Evolutionary conservation across 768 basidiomycete genomes (phyloP), one percentile per base, ranked within the genome.

Genomic region (Calocybe cyanea): DNA sequence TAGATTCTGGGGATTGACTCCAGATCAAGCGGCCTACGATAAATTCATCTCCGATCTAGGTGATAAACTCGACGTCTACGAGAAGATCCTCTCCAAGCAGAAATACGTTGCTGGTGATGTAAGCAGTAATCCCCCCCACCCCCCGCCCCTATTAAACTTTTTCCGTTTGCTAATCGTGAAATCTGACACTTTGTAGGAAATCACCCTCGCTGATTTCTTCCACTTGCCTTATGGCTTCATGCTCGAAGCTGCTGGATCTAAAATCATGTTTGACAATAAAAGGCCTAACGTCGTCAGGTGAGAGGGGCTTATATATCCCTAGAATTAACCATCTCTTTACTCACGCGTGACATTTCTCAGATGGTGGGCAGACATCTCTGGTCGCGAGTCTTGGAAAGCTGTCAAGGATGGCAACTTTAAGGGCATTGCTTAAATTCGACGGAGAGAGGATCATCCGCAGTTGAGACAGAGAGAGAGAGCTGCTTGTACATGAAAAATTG

Each of bases 41-140:
- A 52, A 50, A 10, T 51, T 56, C 17, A 54, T 63, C 8, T 34
- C 42, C 3, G 54, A 53, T 2, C 61, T 79, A 14, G 62, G 68
- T 28, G 61, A 49, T 0, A 76, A 69, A 50, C 66, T 84, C 17
- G 69, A 73, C 23, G 78, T 60, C 1, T 85, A 83, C 59, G 81
- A 85, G 21, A 45, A 52, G 11, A 78, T 85, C 44, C 66, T 86
- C 21, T 58, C 68, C 20, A 81, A 78, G 58, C 72, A 76, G 48
- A 72, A 70, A 51, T 83, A 78, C 58, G 55, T 83, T 31, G 77
- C 72, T 13, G 81, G 81, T 0, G 67, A 83, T 54, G 78, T 69
- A 32, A 44, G 66, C n/a, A n/a, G n/a, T n/a, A n/a, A n/a, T n/a
- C n/a, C n/a, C n/a, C n/a, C n/a, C n/a, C n/a, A n/a, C n/a, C n/a